Percentiles rank a stretch among this genome's conserved stretches.
These are phyloP conservation scores for Stephanodiscus minutulus DNA, from an alignment of 108 stramenopile species.

Conservation along the genomic window DNA sequence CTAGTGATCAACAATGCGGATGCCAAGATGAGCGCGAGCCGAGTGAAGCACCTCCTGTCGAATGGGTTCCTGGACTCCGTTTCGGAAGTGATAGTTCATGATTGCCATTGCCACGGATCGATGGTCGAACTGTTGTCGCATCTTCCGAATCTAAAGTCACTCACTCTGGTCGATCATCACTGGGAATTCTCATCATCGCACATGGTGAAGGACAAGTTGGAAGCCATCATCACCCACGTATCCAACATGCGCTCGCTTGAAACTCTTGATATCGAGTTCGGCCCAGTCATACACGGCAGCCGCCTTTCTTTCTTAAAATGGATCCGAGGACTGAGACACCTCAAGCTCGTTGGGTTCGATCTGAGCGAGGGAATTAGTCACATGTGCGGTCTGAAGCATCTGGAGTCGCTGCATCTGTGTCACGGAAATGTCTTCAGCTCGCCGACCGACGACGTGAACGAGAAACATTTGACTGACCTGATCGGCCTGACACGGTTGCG, in stretches of 20 bases:
- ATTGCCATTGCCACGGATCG: constrained; percentile 32
- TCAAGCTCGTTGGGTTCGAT: constrained; percentile 39
- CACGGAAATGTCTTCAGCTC: too few species aligned
- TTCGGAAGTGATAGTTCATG: constrained; percentile 29
- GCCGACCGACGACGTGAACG: too few species aligned
- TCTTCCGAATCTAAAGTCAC: constrained; percentile 21
- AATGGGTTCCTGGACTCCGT: constrained; percentile 34
- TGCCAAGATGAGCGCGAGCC: constrained; percentile 12
- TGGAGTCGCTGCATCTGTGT: constrained; percentile 33
- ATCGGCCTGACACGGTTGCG: too few species aligned
- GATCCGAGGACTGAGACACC: constrained; percentile 14
- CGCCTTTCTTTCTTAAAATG: constrained; percentile 21
- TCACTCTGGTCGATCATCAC: constrained; percentile 20
- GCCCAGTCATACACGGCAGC: constrained; percentile 29
- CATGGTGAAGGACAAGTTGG: constrained; percentile 17
- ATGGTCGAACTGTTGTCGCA: constrained; percentile 14
- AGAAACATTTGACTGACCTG: too few species aligned
- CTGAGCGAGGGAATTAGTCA: constrained; percentile 29
- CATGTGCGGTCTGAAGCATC: constrained; percentile 12
- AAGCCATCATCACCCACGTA: constrained; percentile 14
- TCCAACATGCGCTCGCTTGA: constrained; percentile 23
- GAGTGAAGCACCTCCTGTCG: constrained; percentile 27
- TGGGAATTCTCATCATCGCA: constrained; percentile 14
- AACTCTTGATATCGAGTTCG: constrained; percentile 38
- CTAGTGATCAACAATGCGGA: constrained; percentile 34